Conservation (phyloP, 768 basidiomycete species). For the Hygrocybe punicea region DNA sequence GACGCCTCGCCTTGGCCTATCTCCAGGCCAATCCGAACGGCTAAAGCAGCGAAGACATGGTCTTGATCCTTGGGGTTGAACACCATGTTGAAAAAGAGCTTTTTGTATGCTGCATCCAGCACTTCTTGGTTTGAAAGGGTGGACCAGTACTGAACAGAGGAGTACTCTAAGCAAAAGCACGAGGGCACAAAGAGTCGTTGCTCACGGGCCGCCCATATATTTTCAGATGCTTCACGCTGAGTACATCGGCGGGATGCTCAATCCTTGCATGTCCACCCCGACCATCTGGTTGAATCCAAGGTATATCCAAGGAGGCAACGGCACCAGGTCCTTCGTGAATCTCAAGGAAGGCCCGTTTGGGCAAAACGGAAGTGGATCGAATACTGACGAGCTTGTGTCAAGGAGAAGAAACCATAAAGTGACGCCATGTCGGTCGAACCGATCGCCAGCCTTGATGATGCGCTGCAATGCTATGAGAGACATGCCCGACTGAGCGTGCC, state of each 20-base stretch:
- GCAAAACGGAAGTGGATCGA: neutral
- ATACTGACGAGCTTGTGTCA: conserved; percentile 1
- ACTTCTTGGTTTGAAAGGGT: neutral
- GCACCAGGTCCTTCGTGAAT: neutral
- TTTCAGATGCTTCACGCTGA: conserved; percentile 3
- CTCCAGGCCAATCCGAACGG: neutral
- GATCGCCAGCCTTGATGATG: conserved; percentile 7
- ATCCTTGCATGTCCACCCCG: neutral
- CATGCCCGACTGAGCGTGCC: no score
- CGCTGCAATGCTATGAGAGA: conserved; percentile 5
- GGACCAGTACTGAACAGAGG: neutral
- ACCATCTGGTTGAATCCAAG: conserved; percentile 7
- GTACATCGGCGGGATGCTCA: neutral
- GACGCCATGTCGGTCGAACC: neutral
- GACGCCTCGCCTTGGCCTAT: neutral
- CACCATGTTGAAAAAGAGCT: neutral
- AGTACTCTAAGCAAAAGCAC: neutral
- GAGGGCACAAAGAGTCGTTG: neutral
- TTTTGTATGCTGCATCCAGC: neutral
- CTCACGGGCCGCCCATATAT: conserved; percentile 7
- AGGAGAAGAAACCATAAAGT: conserved; percentile 5
- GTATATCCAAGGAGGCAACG: conserved; percentile 4
- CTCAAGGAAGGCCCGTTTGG: neutral
- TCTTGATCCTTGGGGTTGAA: neutral
- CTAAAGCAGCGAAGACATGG: neutral